Percentiles rank a stretch among this genome's conserved stretches.
phyloP scores from a whole-genome alignment of 768 basidiomycete species.

The Collybiopsis confluens region DNA sequence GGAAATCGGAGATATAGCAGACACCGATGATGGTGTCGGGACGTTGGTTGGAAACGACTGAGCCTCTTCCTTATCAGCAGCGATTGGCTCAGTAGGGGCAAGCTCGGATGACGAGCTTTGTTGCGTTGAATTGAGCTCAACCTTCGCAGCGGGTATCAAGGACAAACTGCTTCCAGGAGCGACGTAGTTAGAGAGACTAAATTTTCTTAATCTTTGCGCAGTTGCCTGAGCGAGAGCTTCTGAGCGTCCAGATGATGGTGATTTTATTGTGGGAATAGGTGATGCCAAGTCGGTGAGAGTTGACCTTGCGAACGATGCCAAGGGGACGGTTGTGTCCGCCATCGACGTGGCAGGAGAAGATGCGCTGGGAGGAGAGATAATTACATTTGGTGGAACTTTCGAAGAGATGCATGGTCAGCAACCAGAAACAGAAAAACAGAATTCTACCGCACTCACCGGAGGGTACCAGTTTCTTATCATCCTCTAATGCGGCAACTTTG shows the following conservation, averaged over 20 bases:
- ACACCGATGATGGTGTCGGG: too few species aligned
- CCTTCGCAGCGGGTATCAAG: too few species aligned
- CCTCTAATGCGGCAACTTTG: constrained; percentile 10
- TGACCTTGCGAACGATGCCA: neutral
- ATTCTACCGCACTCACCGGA: neutral
- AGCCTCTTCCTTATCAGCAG: neutral
- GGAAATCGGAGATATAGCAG: too few species aligned
- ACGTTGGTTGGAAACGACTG: neutral
- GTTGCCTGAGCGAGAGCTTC: constrained; percentile 5
- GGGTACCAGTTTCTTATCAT: neutral
- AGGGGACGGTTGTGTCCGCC: neutral
- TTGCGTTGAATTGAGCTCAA: too few species aligned
- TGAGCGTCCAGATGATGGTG: neutral
- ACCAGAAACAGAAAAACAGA: neutral
- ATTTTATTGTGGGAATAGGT: neutral
- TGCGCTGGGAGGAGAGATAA: neutral
- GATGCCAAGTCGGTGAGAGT: neutral
- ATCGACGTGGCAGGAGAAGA: neutral
- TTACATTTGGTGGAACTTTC: neutral
- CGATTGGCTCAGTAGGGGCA: too few species aligned
- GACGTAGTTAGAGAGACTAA: constrained; percentile 6
- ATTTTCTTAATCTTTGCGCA: constrained; percentile 3
- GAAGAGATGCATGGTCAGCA: neutral
- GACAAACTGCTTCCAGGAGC: constrained; percentile 4
- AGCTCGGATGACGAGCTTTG: too few species aligned